Percentiles rank a stretch among this genome's conserved stretches.
These are phyloP conservation scores for Eucalyptus grandis DNA, from an alignment of 345 rosid genomes.

Conservation along the genomic window DNA sequence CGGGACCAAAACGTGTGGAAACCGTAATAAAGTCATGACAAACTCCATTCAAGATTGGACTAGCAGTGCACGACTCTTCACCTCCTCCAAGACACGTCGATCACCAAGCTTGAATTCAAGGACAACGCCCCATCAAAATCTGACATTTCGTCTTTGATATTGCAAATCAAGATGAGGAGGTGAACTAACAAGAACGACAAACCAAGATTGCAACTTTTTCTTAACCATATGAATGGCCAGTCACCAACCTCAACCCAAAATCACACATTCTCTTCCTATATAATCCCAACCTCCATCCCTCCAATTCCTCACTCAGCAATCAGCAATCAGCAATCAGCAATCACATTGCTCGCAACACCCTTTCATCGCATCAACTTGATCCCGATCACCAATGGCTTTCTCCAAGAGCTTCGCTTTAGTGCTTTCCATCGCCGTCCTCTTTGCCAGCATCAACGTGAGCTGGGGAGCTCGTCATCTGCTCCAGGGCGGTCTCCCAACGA, in stretches of 20 bases:
- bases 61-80: background rate
- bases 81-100: background rate
- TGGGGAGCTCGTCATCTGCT: slow-evolving; percentile 13
- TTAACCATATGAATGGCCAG: background rate
- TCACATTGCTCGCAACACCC: background rate
- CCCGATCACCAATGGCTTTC: background rate
- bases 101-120: background rate
- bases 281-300: background rate
- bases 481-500: background rate
- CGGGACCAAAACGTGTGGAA: background rate
- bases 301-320: background rate
- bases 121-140: background rate
- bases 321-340: background rate
- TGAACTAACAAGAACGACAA: background rate
- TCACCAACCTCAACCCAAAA: background rate
- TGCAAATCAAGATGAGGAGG: background rate
- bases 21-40: background rate
- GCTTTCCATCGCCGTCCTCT: background rate
- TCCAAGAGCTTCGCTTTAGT: background rate
- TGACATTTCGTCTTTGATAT: background rate
- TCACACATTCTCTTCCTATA: background rate
- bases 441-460: background rate
- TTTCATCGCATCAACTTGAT: background rate
- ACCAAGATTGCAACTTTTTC: background rate
- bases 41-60: background rate